Evolutionary conservation across 2,329 filamentous ascomycete genomes (phyloP).

Genomic region (Calonectria ilicicola): DNA sequence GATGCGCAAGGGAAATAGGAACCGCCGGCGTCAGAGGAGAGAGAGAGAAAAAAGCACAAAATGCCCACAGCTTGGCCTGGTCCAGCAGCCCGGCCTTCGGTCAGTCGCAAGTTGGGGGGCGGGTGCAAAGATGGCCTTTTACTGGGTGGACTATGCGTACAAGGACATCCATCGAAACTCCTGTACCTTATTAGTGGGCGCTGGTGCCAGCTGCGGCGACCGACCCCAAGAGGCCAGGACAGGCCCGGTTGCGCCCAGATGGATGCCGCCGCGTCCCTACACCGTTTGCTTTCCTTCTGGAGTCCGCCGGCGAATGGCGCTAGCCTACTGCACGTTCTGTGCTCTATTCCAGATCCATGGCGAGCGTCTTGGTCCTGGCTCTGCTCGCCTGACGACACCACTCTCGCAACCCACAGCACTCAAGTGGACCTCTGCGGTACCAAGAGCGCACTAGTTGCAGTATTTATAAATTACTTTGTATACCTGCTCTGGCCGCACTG

Average conservation of each 20-base stretch:
- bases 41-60: slow-evolving; percentile 10
- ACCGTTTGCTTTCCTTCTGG: neutral
- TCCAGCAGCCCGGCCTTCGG: slow-evolving; percentile 5
- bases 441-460: slow-evolving; percentile 4
- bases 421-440: slow-evolving; percentile 5
- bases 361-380: slow-evolving; percentile 5
- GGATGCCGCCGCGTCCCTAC: slow-evolving; percentile 33
- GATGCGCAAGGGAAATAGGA: neutral
- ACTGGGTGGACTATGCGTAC: slow-evolving; percentile 15
- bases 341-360: neutral
- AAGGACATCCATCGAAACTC: neutral
- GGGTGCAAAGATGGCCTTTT: slow-evolving; percentile 12
- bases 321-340: slow-evolving; percentile 7
- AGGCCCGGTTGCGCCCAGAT: slow-evolving; percentile 29
- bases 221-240: slow-evolving; percentile 29
- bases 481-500: slow-evolving; percentile 9
- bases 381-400: slow-evolving; percentile 22
- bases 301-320: neutral
- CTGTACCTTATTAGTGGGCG: slow-evolving; percentile 17
- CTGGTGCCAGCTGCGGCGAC: slow-evolving; percentile 33
- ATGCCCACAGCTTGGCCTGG: slow-evolving; percentile 7
- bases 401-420: slow-evolving; percentile 4
- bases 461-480: slow-evolving; percentile 7
- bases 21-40: slow-evolving; percentile 1
- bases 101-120: slow-evolving; percentile 20